Percentiles rank a stretch among this genome's conserved stretches.
Evolutionary conservation across 768 basidiomycete species (phyloP).

Genomic region (Rhodotorula toruloides): DNA sequence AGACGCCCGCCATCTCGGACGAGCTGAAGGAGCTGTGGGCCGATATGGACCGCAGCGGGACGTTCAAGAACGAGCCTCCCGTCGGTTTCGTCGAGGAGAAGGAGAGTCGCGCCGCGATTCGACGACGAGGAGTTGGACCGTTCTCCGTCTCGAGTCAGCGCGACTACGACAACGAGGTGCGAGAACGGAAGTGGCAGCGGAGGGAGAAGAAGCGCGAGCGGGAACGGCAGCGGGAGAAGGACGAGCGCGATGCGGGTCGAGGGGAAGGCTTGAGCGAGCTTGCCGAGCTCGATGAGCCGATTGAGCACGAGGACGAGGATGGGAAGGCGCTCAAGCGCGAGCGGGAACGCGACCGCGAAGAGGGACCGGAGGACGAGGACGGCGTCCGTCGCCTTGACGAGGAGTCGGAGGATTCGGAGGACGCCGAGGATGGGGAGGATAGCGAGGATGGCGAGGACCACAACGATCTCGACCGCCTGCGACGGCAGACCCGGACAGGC

Average conservation of each 20-base stretch:
- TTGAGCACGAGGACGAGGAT: not conserved
- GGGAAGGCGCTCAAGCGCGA: no score
- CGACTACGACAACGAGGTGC: not conserved
- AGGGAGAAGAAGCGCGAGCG: not conserved
- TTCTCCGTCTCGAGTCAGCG: not conserved
- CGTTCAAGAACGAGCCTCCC: not conserved
- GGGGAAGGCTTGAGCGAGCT: not conserved
- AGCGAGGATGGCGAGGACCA: not conserved
- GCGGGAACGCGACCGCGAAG: not conserved
- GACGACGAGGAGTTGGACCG: not conserved
- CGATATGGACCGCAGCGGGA: not conserved
- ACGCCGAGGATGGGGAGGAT: no score
- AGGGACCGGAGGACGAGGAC: not conserved
- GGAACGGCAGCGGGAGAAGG: not conserved
- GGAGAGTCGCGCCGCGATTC: not conserved
- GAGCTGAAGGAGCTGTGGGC: slow-evolving; percentile 1
- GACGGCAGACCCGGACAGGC: not conserved
- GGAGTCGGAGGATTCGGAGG: not conserved
- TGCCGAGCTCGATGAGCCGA: not conserved
- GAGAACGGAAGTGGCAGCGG: not conserved
- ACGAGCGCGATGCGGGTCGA: not conserved
- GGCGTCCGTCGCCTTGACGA: no score
- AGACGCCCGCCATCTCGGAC: not conserved
- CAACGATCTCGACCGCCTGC: not conserved
- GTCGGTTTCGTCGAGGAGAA: not conserved